phyloP scores from a whole-genome alignment of 225 moss, liverwort and hornwort genomes.

The Pseudoscleropodium purum region DNA sequence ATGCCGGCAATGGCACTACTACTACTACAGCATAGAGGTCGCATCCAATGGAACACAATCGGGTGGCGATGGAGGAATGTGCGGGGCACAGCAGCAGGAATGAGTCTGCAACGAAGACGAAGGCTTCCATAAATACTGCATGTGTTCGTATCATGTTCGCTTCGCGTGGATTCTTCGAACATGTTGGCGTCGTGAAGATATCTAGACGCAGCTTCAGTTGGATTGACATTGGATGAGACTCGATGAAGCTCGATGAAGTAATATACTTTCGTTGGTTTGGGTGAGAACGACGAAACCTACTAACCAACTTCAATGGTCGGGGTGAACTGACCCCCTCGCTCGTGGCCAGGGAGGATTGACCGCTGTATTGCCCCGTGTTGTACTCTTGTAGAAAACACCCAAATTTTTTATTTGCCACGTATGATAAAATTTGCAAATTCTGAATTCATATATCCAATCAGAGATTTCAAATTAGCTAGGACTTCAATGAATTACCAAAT shows the following conservation, averaged over 20 bases:
- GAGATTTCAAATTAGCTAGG: too few relatives aligned
- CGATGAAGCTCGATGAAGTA: neutral
- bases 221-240: neutral
- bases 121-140: constrained; percentile 8
- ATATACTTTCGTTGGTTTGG: neutral
- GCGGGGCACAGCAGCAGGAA: neutral
- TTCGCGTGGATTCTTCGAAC: accelerated
- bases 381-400: too few relatives aligned
- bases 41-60: neutral
- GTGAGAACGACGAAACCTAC: neutral
- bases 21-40: neutral
- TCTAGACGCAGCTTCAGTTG: neutral
- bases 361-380: too few relatives aligned
- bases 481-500: too few relatives aligned
- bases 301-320: neutral
- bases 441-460: too few relatives aligned
- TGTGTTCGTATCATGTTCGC: neutral
- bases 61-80: neutral
- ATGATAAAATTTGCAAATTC: too few relatives aligned
- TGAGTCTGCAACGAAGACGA: neutral
- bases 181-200: neutral
- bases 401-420: too few relatives aligned
- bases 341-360: too few relatives aligned
- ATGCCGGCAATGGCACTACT: neutral
- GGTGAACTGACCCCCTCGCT: too few relatives aligned